Percentiles rank a stretch among this genome's conserved stretches.
phyloP scores from a whole-genome alignment of 208 protist genomes.

The Wallacemonas collosoma region DNA sequence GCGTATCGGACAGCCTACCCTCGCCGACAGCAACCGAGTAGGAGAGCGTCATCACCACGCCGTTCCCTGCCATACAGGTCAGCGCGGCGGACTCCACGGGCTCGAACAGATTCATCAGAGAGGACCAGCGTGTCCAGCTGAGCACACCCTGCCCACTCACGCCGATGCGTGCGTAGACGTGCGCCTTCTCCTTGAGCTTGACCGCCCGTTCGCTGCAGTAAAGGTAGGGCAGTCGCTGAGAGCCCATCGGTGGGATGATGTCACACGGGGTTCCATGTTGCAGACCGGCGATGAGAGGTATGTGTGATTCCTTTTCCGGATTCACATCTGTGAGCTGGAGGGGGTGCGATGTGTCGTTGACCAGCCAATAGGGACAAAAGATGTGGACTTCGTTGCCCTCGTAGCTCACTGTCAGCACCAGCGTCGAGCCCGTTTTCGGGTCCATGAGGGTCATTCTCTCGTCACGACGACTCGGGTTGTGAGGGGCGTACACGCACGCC shows the following conservation, averaged over 20 bases:
- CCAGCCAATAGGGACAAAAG: constrained; percentile 64
- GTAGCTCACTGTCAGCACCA: constrained; percentile 58
- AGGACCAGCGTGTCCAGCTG: constrained; percentile 60
- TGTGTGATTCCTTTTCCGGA: constrained; percentile 19
- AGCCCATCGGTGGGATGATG: neutral
- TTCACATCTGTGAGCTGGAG: constrained; percentile 52
- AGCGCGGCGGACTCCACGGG: constrained; percentile 30
- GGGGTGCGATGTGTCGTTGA: constrained; percentile 53
- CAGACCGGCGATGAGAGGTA: constrained; percentile 2
- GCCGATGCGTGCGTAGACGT: constrained; percentile 36
- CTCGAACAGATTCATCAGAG: constrained; percentile 18
- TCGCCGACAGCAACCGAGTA: constrained; percentile 59
- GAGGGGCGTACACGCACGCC: constrained; percentile 36
- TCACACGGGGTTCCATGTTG: neutral
- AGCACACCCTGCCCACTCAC: neutral
- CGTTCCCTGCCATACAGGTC: constrained; percentile 20
- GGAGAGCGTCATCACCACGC: constrained; percentile 43
- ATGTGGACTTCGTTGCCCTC: constrained; percentile 35
- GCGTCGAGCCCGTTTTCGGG: constrained; percentile 30
- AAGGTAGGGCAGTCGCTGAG: constrained; percentile 27
- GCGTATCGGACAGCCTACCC: constrained; percentile 46
- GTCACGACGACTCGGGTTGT: constrained; percentile 19
- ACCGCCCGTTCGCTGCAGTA: constrained; percentile 46
- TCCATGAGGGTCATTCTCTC: constrained; percentile 33
- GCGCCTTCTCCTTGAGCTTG: constrained; percentile 32